Evolutionary conservation across 2,329 filamentous ascomycete genomes (phyloP), one percentile per base, ranked within the genome.

Genomic region (Xylaria sp.): DNA sequence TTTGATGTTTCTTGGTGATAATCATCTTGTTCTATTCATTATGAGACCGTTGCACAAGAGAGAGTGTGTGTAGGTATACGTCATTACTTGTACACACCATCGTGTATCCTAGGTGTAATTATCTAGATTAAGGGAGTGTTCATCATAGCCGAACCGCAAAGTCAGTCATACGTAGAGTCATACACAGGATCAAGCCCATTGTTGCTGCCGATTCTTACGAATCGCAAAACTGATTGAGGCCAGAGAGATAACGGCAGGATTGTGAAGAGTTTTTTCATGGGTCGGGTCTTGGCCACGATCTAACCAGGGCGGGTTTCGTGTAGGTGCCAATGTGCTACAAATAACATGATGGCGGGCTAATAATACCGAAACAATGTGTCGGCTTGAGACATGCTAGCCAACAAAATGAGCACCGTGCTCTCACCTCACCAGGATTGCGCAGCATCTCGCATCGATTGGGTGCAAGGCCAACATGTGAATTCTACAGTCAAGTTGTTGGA

Each of bases 351-450:
- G 71, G 68, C 69, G 73, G 70, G 63, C 61, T 72, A 74, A 73
- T 72, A 73, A 67, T 61, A 71, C 73, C 74, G 71, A 75, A 74
- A 73, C 67, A 70, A 63, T 67, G 65, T 69, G 50, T 54, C 21
- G 60, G 47, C 51, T 36, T 69, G 64, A 69, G 67, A 69, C 69
- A 69, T 53, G 6, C 58, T 51, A 55, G 47, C 65, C 51, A 55
- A 59, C 42, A 19, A 59, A 45, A 69, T 36, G 36, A 47, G 34
- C 45, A 9, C 53, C 39, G 42, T 56, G 30, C 42, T 60, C 47
- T 30, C 32, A 59, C 62, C 47, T 30, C 32, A 59, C 62, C 19
- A 54, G 50, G 65, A 64, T 56, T 12, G 42, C 17, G n/a, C 45
- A 54, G 11, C 55, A 56, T 36, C 27, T 65, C 34, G 21, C 39